Evolutionary conservation across 768 basidiomycete genomes (phyloP).

Genomic region (Agrocybe praecox): DNA sequence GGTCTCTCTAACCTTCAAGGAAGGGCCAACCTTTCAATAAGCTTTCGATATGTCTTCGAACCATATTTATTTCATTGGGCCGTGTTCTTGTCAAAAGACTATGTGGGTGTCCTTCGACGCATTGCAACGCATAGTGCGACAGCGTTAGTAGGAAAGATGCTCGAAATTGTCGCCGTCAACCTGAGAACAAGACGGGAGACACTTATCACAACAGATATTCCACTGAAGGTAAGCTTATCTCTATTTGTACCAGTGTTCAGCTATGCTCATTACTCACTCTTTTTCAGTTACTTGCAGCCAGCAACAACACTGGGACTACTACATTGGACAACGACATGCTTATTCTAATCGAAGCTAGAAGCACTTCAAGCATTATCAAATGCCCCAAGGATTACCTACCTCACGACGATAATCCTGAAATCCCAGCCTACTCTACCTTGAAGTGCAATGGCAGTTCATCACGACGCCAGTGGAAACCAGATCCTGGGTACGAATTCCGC

Average conservation of each 20-base stretch:
- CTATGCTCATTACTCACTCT: no score
- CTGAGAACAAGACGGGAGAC: conserved; percentile 13
- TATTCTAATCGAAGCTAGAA: conserved; percentile 19
- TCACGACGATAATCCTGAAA: conserved; percentile 17
- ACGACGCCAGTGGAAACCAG: neutral
- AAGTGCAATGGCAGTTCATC: conserved; percentile 1
- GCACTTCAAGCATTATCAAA: conserved; percentile 11
- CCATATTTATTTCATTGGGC: conserved; percentile 20
- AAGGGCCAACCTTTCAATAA: conserved; percentile 7
- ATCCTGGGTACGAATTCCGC: neutral
- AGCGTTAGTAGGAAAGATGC: neutral
- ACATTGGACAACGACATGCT: conserved; percentile 18
- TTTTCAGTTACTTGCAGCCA: neutral
- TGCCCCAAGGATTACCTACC: conserved; percentile 21
- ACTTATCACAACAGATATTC: conserved; percentile 23
- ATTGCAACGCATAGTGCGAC: neutral
- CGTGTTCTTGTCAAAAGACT: conserved; percentile 26
- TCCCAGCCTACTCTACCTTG: conserved; percentile 8
- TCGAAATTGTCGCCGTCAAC: conserved; percentile 23
- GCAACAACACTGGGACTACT: conserved; percentile 22
- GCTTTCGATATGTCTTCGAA: conserved; percentile 7
- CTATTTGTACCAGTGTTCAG: neutral
- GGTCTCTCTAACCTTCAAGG: neutral
- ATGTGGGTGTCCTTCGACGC: conserved; percentile 26
- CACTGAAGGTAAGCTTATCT: conserved; percentile 1